These are phyloP conservation scores for Westerdykella sp. DNA, from an alignment of 2,329 filamentous ascomycete species.

Conservation along the genomic window DNA sequence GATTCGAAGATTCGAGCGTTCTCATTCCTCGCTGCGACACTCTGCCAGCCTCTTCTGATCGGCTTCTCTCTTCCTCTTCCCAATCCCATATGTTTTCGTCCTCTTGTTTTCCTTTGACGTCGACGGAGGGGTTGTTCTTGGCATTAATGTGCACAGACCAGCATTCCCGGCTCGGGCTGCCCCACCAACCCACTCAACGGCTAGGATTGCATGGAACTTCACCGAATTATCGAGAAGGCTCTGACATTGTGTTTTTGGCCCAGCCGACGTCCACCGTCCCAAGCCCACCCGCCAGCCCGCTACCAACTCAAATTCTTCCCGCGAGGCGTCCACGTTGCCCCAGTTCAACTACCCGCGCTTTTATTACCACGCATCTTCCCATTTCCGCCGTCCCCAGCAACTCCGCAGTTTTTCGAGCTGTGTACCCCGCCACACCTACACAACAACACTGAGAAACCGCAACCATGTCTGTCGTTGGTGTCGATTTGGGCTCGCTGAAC, in stretches of 20 bases:
- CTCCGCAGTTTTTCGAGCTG: neutral
- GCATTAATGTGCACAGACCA: neutral
- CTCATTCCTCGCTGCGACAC: too few relatives aligned
- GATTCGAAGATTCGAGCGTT: too few relatives aligned
- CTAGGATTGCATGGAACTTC: slow-evolving; percentile 11
- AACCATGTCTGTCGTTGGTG: slow-evolving; percentile 62
- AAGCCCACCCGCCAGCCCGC: slow-evolving; percentile 3
- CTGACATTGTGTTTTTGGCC: neutral
- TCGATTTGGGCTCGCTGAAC: slow-evolving; percentile 95
- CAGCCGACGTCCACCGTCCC: neutral
- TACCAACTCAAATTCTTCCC: slow-evolving; percentile 5
- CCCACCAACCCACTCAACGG: slow-evolving; percentile 8
- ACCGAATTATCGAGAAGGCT: slow-evolving; percentile 11
- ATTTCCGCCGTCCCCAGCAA: slow-evolving; percentile 2
- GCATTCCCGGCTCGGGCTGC: neutral
- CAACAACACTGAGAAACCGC: slow-evolving; percentile 7
- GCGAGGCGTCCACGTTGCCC: slow-evolving; percentile 4
- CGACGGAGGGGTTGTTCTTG: neutral
- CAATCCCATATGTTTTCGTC: too few relatives aligned
- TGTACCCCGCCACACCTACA: slow-evolving; percentile 25
- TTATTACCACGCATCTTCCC: slow-evolving; percentile 8
- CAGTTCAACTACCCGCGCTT: slow-evolving; percentile 2
- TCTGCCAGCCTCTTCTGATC: too few relatives aligned
- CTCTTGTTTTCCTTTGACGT: neutral
- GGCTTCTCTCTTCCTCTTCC: too few relatives aligned